A percentile compares a stretch with the other conserved stretches of the same genome.
Conservation (phyloP, 2,329 filamentous ascomycete species). For the Colletotrichum australisinense region DNA sequence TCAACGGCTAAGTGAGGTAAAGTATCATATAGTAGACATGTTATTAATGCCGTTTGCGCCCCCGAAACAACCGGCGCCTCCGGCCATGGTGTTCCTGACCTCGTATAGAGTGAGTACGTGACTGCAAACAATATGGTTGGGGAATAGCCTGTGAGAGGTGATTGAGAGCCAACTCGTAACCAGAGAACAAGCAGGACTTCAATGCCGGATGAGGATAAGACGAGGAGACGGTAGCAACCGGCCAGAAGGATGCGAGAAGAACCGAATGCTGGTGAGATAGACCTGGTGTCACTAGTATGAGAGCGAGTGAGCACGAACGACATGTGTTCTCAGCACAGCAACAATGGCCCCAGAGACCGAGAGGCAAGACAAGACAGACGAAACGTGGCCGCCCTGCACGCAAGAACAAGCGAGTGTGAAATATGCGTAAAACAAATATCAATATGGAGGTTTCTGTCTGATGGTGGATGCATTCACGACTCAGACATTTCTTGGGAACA, state of each 20-base stretch:
- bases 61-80: conserved; percentile 21
- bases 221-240: not conserved
- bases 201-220: conserved; percentile 2
- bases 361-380: not conserved
- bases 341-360: not conserved
- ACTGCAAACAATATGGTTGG: not conserved
- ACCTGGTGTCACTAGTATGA: not conserved
- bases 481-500: conserved; percentile 17
- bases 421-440: not conserved
- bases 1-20: not conserved
- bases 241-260: not conserved
- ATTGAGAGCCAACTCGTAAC: not conserved
- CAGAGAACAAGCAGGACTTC: not conserved
- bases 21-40: conserved; percentile 5
- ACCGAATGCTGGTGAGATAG: not conserved
- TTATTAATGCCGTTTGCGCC: conserved; percentile 9
- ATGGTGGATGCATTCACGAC: conserved; percentile 29
- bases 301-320: not conserved
- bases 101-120: conserved; percentile 4
- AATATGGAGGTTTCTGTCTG: not conserved
- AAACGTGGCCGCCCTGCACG: conserved; percentile 25
- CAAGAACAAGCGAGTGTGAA: not conserved
- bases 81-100: not conserved
- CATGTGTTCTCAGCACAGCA: not conserved
- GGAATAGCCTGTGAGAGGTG: not conserved